These are phyloP conservation scores for Kodamaea anthophila DNA, from an alignment of 1,139 yeast genomes.

Conservation along the genomic window DNA sequence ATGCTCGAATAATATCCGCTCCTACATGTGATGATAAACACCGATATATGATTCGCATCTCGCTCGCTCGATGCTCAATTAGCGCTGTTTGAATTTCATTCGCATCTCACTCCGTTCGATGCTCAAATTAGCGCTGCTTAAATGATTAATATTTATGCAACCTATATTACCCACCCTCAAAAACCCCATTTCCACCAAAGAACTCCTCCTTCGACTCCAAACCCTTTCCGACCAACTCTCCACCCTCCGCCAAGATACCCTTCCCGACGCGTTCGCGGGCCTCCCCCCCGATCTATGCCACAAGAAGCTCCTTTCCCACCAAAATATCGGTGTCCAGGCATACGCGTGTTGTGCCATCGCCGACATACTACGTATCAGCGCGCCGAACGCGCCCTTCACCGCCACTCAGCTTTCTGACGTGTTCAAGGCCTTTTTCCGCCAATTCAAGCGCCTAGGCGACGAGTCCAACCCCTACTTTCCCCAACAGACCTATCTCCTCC, in stretches of 20 bases:
- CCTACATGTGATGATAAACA: too few relatives aligned
- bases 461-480: conserved; percentile 58
- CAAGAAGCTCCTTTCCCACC: conserved; percentile 52
- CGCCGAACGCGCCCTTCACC: conserved; percentile 89
- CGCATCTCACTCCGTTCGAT: too few relatives aligned
- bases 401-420: conserved; percentile 54
- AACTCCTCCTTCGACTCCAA: conserved; percentile 39
- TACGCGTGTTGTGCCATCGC: conserved; percentile 68
- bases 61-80: too few relatives aligned
- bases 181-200: conserved; percentile 53
- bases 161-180: conserved; percentile 47
- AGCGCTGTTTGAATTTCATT: too few relatives aligned
- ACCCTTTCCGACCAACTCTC: conserved; percentile 57
- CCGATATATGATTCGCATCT: too few relatives aligned
- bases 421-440: conserved; percentile 58
- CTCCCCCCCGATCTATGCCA: conserved; percentile 51
- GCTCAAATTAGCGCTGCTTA: too few relatives aligned
- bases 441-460: conserved; percentile 53
- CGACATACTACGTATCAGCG: conserved; percentile 70
- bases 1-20: too few relatives aligned
- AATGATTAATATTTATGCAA: too few relatives aligned
- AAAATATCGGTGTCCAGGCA: conserved; percentile 67
- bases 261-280: conserved; percentile 31
- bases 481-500: conserved; percentile 63
- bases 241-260: conserved; percentile 51